phyloP scores from a whole-genome alignment of 345 rosid genomes.

The Acer yangbiense region DNA sequence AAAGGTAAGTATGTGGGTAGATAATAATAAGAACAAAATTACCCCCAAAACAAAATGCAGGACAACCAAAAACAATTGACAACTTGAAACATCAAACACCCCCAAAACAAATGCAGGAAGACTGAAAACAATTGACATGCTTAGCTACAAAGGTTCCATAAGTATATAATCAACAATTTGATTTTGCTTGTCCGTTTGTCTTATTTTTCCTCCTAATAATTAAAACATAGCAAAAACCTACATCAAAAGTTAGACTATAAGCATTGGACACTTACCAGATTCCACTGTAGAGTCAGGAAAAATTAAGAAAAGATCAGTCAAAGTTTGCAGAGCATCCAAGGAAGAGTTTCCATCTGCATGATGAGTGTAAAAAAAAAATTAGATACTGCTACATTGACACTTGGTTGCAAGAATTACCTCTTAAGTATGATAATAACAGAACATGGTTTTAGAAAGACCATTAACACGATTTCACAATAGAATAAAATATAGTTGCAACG shows the following conservation, averaged over 20 bases:
- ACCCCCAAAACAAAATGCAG: too few relatives aligned
- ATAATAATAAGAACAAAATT: neutral
- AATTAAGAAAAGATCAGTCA: slow-evolving; percentile 74
- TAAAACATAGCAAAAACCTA: neutral
- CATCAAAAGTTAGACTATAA: slow-evolving; percentile 15
- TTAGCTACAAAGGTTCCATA: neutral
- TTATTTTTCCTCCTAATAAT: neutral
- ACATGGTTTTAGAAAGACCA: neutral
- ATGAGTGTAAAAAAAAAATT: neutral
- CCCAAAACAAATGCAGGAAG: neutral
- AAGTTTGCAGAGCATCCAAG: slow-evolving; percentile 75
- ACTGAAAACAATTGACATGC: neutral
- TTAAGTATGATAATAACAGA: neutral
- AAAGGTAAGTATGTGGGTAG: neutral
- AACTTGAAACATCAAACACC: neutral
- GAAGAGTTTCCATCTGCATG: slow-evolving; percentile 56
- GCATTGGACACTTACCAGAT: slow-evolving; percentile 53
- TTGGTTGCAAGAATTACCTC: too few relatives aligned
- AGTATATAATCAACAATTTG: too few relatives aligned
- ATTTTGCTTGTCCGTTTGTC: neutral
- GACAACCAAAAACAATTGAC: too few relatives aligned
- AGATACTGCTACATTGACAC: too few relatives aligned
- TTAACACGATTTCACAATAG: neutral
- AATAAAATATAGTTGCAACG: neutral
- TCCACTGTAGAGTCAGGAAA: slow-evolving; percentile 56